Conservation (phyloP, 345 rosid species). For the Euphorbia pulcherrima region DNA sequence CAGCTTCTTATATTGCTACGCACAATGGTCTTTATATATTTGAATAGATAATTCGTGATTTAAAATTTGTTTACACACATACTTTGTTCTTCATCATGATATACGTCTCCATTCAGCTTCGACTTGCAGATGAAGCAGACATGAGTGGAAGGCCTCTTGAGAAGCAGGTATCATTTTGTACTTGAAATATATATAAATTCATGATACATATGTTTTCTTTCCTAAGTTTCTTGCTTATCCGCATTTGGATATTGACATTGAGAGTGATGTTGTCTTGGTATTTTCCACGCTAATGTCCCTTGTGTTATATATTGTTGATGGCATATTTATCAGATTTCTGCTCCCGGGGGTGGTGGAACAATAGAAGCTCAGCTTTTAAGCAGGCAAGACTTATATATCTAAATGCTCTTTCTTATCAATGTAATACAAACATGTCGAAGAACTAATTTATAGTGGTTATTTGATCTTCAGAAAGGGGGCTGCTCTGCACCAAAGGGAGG, state of each 20-base stretch:
- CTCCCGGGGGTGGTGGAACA: constrained; percentile 28
- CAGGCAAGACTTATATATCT: constrained; percentile 13
- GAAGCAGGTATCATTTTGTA: constrained; percentile 16
- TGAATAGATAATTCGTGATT: neutral
- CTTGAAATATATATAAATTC: neutral
- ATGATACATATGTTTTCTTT: neutral
- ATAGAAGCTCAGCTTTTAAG: constrained; percentile 26
- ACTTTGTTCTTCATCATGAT: constrained; percentile 33
- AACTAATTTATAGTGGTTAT: neutral
- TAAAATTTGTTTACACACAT: neutral
- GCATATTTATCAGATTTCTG: constrained; percentile 18
- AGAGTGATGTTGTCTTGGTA: neutral
- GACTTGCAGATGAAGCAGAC: constrained; percentile 30
- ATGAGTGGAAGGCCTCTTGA: constrained; percentile 27
- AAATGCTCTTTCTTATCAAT: neutral
- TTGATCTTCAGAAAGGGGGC: constrained; percentile 25
- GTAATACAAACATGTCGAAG: neutral
- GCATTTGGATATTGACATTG: neutral
- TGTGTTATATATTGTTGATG: constrained; percentile 2
- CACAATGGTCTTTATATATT: neutral
- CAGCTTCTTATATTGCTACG: neutral
- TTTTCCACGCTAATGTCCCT: neutral
- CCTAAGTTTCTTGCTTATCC: neutral
- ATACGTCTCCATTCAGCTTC: constrained; percentile 34
- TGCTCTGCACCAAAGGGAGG: constrained; percentile 35